phyloP scores from a whole-genome alignment of 257 asterid genomes.

The Primulina huaijiensis region DNA sequence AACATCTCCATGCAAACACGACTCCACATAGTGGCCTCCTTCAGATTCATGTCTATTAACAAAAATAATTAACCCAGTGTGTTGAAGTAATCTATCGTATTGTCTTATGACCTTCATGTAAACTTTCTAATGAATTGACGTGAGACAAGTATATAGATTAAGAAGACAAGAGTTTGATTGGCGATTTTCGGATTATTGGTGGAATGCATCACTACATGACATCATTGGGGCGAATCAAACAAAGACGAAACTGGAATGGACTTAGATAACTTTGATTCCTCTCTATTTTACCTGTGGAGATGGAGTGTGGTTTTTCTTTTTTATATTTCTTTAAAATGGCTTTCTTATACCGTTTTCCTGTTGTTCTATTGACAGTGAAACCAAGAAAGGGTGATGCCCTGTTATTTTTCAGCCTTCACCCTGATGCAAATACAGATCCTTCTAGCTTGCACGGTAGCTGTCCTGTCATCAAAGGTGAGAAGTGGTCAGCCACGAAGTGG shows the following conservation, averaged over 20 bases:
- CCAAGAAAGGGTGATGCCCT: slow-evolving; percentile 76
- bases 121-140: not conserved
- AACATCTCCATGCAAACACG: not conserved
- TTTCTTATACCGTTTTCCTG: slow-evolving; percentile 1
- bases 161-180: not conserved
- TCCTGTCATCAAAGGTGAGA: slow-evolving; percentile 84
- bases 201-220: not conserved
- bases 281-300: not conserved
- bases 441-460: slow-evolving; percentile 90
- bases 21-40: not conserved
- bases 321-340: not conserved
- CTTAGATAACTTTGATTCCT: not conserved
- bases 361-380: slow-evolving; percentile 50
- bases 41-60: not conserved
- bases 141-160: not conserved
- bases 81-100: not conserved
- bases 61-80: not conserved
- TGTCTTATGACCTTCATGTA: too few species aligned
- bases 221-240: not conserved
- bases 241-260: not conserved
- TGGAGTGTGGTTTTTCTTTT: not conserved
- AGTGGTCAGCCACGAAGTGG: slow-evolving; percentile 96
- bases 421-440: slow-evolving; percentile 62
- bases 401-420: slow-evolving; percentile 86
- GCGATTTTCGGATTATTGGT: not conserved